A percentile compares a stretch with the other conserved stretches of the same genome.
These are phyloP conservation scores for Populus ilicifolia DNA, from an alignment of 345 rosid genomes.

Conservation along the genomic window DNA sequence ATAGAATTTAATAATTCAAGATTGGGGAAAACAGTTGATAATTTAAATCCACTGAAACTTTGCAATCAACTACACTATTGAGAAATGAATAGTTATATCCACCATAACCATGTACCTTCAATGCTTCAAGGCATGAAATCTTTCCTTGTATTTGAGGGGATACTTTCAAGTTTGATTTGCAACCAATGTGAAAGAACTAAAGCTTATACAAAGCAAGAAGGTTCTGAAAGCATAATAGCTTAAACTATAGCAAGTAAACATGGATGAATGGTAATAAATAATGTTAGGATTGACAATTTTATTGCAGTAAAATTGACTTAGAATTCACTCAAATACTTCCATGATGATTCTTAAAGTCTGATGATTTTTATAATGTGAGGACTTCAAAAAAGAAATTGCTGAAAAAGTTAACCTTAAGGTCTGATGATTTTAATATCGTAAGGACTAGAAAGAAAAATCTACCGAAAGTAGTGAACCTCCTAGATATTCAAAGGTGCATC, in stretches of 20 bases:
- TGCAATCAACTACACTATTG: not conserved
- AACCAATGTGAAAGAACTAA: not conserved
- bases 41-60: not conserved
- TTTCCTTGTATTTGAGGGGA: not conserved
- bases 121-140: not conserved
- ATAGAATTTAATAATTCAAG: not conserved
- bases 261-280: too few species aligned
- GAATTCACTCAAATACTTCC: not conserved
- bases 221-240: too few species aligned
- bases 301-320: not conserved
- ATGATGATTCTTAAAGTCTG: not conserved
- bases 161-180: not conserved
- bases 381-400: not conserved
- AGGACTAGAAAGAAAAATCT: too few species aligned
- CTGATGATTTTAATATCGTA: too few species aligned
- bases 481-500: too few species aligned
- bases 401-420: too few species aligned
- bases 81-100: too few species aligned
- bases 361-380: not conserved
- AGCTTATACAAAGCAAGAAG: too few species aligned
- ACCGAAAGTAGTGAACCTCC: too few species aligned
- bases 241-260: too few species aligned
- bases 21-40: not conserved
- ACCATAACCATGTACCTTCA: too few species aligned
- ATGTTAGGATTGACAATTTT: too few species aligned